Evolutionary conservation across 805 yeast genomes (phyloP).

Genomic region (Pichia membranifaciens): DNA sequence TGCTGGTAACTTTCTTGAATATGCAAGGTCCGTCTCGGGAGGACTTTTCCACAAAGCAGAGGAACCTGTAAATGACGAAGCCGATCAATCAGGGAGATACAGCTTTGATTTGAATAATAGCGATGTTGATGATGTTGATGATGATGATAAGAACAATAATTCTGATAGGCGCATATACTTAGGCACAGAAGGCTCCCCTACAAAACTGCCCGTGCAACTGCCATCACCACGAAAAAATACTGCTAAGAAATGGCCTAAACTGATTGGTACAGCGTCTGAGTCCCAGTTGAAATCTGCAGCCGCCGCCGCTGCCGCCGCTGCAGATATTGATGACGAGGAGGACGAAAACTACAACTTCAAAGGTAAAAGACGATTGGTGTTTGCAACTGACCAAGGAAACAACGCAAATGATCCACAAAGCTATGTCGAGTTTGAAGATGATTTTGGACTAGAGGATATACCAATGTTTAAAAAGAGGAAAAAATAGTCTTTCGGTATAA

Average conservation of each 20-base stretch:
- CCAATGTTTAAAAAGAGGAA: slow-evolving; percentile 10
- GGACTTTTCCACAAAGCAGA: slow-evolving; percentile 18
- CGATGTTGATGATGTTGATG: background rate
- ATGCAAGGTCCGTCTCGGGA: slow-evolving; percentile 17
- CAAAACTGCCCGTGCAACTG: slow-evolving; percentile 30
- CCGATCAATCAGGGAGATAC: too few species aligned
- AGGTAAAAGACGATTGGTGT: slow-evolving; percentile 1
- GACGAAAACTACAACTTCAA: slow-evolving; percentile 5
- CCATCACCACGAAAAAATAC: slow-evolving; percentile 51
- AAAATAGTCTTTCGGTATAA: background rate
- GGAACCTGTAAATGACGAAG: too few species aligned
- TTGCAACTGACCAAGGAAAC: background rate
- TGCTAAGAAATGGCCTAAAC: slow-evolving; percentile 41
- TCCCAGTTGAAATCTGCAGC: slow-evolving; percentile 27
- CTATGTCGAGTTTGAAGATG: slow-evolving; percentile 6
- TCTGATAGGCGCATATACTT: background rate
- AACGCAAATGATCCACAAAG: background rate
- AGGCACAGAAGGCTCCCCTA: slow-evolving; percentile 2
- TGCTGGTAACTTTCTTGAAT: slow-evolving; percentile 20
- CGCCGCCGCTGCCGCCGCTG: background rate
- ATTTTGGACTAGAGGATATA: slow-evolving; percentile 8
- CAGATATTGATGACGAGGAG: background rate
- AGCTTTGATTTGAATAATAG: background rate
- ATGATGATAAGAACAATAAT: background rate
- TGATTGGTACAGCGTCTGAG: slow-evolving; percentile 38